A percentile compares a stretch with the other conserved stretches of the same genome.
Evolutionary conservation across 2,329 filamentous ascomycete genomes (phyloP).

Genomic region (Phaeomoniella chlamydospora): DNA sequence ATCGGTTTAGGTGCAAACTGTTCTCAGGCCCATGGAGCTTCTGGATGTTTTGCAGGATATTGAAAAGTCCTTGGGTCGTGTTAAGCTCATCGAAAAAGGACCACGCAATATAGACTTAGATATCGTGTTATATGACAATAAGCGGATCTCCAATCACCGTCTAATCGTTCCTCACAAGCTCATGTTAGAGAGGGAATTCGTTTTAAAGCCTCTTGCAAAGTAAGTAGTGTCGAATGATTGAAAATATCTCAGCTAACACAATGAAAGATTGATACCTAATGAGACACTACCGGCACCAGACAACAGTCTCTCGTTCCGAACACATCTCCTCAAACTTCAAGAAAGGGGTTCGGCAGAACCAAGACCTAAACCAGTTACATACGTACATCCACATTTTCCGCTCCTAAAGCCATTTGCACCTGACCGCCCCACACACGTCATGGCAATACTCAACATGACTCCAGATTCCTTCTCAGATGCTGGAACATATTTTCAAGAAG

Average conservation of each 20-base stretch:
- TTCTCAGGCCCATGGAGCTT: slow-evolving; percentile 57
- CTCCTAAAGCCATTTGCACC: slow-evolving; percentile 44
- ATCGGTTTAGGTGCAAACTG: slow-evolving; percentile 57
- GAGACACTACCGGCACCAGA: slow-evolving; percentile 17
- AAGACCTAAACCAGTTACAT: slow-evolving; percentile 15
- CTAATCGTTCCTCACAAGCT: slow-evolving; percentile 73
- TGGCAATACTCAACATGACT: slow-evolving; percentile 91
- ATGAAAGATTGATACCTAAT: slow-evolving; percentile 25
- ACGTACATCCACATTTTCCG: slow-evolving; percentile 22
- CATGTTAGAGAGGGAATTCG: slow-evolving; percentile 86
- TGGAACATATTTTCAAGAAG: slow-evolving; percentile 42
- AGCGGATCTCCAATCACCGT: slow-evolving; percentile 51
- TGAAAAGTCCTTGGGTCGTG: slow-evolving; percentile 63
- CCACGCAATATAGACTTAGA: slow-evolving; percentile 91
- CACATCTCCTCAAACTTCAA: slow-evolving; percentile 18
- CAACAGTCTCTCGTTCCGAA: slow-evolving; percentile 17
- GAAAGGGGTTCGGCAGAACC: slow-evolving; percentile 2
- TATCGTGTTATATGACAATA: slow-evolving; percentile 66
- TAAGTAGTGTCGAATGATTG: too few species aligned
- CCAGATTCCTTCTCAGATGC: slow-evolving; percentile 97
- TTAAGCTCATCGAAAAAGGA: slow-evolving; percentile 81
- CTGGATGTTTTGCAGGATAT: slow-evolving; percentile 73
- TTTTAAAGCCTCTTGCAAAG: slow-evolving; percentile 65
- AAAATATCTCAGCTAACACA: too few species aligned
- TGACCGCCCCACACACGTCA: slow-evolving; percentile 55